Evolutionary conservation across 148 eudicot genomes (phyloP), one percentile per base, ranked within the genome.

Genomic region (Dysphania ambrosioides): DNA sequence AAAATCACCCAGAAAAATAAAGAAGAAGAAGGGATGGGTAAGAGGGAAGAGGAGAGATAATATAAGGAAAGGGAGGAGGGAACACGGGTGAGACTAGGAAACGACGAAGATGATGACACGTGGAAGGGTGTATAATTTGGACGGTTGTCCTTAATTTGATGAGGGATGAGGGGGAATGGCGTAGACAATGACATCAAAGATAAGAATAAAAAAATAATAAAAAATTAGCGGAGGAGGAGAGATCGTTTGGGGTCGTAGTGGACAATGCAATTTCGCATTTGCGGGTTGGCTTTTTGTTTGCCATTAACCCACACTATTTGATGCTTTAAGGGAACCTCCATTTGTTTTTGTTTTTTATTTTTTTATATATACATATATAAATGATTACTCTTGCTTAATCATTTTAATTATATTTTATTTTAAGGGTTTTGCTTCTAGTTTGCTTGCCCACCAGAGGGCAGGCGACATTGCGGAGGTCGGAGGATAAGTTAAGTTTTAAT

Each of bases 241-340:
- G 79, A 23, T 61, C 75, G 63, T 63, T 72, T 8, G 72, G 72
- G 70, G n/a, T n/a, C n/a, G n/a, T 72, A 59, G 79, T 79, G 82
- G 82, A 75, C 49, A 75, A 75, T 80, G 76, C 72, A 75, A n/a
- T 36, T 58, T 38, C 9, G 67, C 60, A 71, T 38, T 64, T 67
- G 31, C 66, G 56, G 57, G 75, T 79, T 70, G 82, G 82, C 71
- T 75, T 74, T 79, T 75, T 80, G 79, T 80, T 80, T 75, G 79
- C 82, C 82, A 80, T 71, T 80, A 80, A 80, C 76, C 79, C 70
- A 80, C 79, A 70, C 79, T 66, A 75, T 62, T 75, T 70, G 71
- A 70, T 79, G 56, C 66, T 68, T 59, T 74, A 67, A 40, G 77
- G 67, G 57, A 64, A 40, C 66, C 63, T 26, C 35, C 68, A 15